phyloP scores from a whole-genome alignment of 108 stramenopile species.

The Aurantiochytrium sp. region DNA sequence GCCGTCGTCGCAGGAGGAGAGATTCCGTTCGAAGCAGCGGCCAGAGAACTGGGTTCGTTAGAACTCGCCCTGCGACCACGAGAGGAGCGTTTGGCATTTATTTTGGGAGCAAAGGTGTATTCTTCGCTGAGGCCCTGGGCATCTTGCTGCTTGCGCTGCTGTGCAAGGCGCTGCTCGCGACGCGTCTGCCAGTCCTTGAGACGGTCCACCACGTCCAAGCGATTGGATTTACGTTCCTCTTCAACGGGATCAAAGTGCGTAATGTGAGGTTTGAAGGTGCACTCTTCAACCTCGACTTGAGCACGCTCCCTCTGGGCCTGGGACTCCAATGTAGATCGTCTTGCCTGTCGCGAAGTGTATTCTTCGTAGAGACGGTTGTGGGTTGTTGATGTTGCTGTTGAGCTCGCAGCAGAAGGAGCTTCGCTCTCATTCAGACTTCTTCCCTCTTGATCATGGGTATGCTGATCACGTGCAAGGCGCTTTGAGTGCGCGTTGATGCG shows the following conservation, averaged over 20 bases:
- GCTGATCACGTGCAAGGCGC: not conserved
- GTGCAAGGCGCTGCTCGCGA: not conserved
- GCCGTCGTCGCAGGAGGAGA: no score
- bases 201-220: not conserved
- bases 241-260: not conserved
- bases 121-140: not conserved
- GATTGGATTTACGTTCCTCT: not conserved
- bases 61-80: not conserved
- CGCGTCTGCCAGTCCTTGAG: not conserved
- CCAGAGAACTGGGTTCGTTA: not conserved
- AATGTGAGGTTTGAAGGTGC: slow-evolving; percentile 13
- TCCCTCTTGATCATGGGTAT: no score
- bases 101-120: slow-evolving; percentile 6
- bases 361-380: not conserved
- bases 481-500: not conserved
- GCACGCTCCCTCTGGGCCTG: not conserved
- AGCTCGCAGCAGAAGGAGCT: not conserved
- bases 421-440: not conserved
- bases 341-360: not conserved
- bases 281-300: not conserved
- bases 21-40: no score
- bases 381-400: not conserved
- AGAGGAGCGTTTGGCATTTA: not conserved
- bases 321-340: not conserved
- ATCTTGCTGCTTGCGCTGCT: not conserved